Evolutionary conservation across 116 monocot species (phyloP).

Genomic region (Iris pallida): DNA sequence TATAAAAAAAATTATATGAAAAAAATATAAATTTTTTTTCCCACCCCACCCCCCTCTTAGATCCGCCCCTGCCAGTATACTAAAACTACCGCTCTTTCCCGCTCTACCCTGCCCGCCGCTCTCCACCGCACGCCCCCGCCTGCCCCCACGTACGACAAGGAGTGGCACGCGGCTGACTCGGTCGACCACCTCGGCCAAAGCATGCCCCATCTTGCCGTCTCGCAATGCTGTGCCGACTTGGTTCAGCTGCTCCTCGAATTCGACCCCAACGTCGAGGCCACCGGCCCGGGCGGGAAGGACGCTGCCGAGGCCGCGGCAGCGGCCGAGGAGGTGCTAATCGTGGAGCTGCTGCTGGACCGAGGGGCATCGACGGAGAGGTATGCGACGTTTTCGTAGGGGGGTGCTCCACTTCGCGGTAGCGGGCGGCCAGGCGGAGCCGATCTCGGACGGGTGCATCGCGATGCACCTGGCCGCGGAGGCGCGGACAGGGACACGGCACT

Average conservation of each 20-base stretch:
- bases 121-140: no score
- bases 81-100: no score
- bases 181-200: slow-evolving; percentile 24
- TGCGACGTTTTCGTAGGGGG: slow-evolving; percentile 14
- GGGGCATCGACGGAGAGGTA: slow-evolving; percentile 30
- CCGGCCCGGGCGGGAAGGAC: slow-evolving; percentile 24
- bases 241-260: slow-evolving; percentile 56
- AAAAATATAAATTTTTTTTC: no score
- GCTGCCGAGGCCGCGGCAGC: slow-evolving; percentile 46
- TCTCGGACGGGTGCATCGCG: slow-evolving; percentile 42
- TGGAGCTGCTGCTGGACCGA: slow-evolving; percentile 42
- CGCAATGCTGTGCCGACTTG: slow-evolving; percentile 30
- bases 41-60: no score
- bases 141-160: no score
- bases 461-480: slow-evolving; percentile 38
- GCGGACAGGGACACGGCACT: slow-evolving; percentile 33
- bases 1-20: no score
- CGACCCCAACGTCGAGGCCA: slow-evolving; percentile 32
- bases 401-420: slow-evolving; percentile 38
- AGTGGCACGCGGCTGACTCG: slow-evolving; percentile 43
- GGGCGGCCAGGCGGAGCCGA: slow-evolving; percentile 29
- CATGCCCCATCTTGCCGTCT: slow-evolving; percentile 39
- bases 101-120: no score
- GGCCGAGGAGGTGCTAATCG: slow-evolving; percentile 38
- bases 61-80: no score